These are phyloP conservation scores for Sporothrix mexicana DNA, from an alignment of 2,329 filamentous ascomycete genomes.

Conservation along the genomic window DNA sequence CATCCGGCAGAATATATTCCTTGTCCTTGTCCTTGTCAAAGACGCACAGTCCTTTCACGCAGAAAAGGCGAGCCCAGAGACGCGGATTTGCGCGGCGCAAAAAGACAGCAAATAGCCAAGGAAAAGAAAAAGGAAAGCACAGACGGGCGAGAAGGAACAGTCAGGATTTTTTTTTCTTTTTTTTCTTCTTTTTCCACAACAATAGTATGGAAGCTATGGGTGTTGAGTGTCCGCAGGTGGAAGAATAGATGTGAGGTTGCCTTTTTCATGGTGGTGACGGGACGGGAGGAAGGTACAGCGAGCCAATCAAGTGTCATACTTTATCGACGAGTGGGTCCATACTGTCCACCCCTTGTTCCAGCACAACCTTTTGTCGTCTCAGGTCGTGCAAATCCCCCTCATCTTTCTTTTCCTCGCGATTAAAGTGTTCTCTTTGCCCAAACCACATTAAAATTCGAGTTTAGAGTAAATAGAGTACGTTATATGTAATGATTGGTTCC, in stretches of 20 bases:
- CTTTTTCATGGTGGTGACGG: not conserved
- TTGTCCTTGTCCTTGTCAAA: not conserved
- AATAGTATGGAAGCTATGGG: constrained; percentile 20
- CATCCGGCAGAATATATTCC: not conserved
- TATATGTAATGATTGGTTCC: not conserved
- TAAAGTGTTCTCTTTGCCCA: not conserved
- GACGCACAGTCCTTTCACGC: not conserved
- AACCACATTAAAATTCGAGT: not conserved
- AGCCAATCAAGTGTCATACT: constrained; percentile 31
- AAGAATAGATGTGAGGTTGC: not conserved
- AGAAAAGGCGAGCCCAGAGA: not conserved
- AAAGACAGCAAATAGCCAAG: not conserved
- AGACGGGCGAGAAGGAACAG: not conserved
- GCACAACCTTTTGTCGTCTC: constrained; percentile 17
- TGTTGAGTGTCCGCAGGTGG: not conserved
- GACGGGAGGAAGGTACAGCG: not conserved
- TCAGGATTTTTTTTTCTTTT: too few relatives aligned
- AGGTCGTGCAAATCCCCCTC: constrained; percentile 26
- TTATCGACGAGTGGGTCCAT: constrained; percentile 17
- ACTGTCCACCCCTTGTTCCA: constrained; percentile 21
- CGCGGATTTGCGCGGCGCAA: not conserved
- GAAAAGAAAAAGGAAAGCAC: not conserved
- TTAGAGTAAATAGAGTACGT: not conserved
- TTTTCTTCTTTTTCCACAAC: not conserved
- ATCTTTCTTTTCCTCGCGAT: not conserved